Evolutionary conservation across 2,329 filamentous ascomycete species (phyloP).

Genomic region (Mariannaea elegans): DNA sequence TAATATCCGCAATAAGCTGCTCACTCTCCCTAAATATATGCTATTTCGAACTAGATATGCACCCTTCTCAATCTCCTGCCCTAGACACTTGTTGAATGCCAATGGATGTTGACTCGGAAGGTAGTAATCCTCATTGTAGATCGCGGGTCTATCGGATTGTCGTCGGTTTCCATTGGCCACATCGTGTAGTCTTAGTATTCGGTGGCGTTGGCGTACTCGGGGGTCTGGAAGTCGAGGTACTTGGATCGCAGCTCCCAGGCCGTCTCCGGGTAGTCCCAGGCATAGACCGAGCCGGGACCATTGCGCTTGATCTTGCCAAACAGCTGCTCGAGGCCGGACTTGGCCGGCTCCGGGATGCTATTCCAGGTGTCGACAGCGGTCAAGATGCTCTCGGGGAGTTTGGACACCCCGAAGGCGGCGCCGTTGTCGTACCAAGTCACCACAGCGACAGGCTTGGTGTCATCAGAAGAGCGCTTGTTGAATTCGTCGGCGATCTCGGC

Average conservation of each 20-base stretch:
- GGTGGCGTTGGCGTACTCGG: constrained; percentile 7
- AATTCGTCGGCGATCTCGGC: background rate
- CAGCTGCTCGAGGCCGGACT: constrained; percentile 6
- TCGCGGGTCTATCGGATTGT: background rate
- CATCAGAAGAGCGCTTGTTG: constrained; percentile 1
- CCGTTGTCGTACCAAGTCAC: constrained; percentile 18
- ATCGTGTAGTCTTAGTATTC: constrained; percentile 2
- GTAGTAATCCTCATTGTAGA: background rate
- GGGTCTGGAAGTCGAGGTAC: constrained; percentile 12
- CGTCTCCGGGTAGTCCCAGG: constrained; percentile 8
- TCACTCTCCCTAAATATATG: background rate
- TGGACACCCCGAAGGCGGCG: background rate
- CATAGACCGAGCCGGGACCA: constrained; percentile 5
- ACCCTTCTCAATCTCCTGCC: background rate
- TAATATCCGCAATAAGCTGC: background rate
- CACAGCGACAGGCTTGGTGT: background rate
- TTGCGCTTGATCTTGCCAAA: constrained; percentile 9
- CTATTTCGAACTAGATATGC: background rate
- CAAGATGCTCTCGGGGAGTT: constrained; percentile 8
- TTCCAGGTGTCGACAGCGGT: constrained; percentile 9
- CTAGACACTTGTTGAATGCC: background rate
- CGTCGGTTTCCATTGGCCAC: background rate
- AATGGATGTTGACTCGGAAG: background rate
- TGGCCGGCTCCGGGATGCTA: constrained; percentile 12
- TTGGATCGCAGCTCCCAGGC: constrained; percentile 11